Conservation (phyloP, 2,329 filamentous ascomycete genomes). For the Penicillium sp. region DNA sequence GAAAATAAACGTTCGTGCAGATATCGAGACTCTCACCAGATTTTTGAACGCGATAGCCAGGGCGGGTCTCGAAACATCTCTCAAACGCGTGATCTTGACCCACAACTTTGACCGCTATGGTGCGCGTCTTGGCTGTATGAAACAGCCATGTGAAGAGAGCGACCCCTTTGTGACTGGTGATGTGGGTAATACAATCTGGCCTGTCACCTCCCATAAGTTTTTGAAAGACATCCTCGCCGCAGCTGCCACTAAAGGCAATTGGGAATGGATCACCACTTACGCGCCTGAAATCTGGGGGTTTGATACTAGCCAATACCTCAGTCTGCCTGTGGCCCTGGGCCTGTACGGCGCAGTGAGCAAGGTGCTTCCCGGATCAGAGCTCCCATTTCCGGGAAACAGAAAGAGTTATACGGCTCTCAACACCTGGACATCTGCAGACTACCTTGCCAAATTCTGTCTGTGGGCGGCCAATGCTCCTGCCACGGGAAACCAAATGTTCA, state of each 20-base stretch:
- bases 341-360: conserved; percentile 40
- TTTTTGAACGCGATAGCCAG: background rate
- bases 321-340: conserved; percentile 40
- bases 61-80: background rate
- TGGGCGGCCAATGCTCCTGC: conserved; percentile 35
- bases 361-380: conserved; percentile 29
- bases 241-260: conserved; percentile 28
- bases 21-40: background rate
- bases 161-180: background rate
- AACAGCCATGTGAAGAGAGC: background rate
- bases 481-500: conserved; percentile 43
- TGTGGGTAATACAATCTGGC: conserved; percentile 30
- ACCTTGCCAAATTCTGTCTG: conserved; percentile 39
- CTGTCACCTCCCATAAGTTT: conserved; percentile 53
- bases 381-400: conserved; percentile 37
- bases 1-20: background rate
- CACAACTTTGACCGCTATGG: background rate
- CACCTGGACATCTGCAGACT: conserved; percentile 32
- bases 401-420: conserved; percentile 36
- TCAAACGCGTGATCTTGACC: conserved; percentile 1
- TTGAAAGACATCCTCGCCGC: conserved; percentile 48
- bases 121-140: background rate
- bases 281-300: conserved; percentile 49
- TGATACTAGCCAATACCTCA: conserved; percentile 45
- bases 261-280: conserved; percentile 46